Evolutionary conservation across 768 basidiomycete genomes (phyloP).

Genomic region (Lanmaoa rubissima): DNA sequence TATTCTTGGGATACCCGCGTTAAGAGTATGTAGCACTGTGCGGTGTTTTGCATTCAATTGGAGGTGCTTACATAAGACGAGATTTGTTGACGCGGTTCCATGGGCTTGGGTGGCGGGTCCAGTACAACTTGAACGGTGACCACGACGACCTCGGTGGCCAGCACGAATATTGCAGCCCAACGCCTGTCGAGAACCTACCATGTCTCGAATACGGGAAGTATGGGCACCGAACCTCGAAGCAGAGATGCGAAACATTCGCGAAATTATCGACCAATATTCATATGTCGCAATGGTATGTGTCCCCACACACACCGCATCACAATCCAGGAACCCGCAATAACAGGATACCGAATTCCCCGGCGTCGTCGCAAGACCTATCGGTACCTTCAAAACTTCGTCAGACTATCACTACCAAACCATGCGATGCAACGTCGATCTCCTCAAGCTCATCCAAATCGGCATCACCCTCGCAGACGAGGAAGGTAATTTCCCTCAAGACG

Average conservation of each 20-base stretch:
- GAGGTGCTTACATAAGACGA: conserved; percentile 28
- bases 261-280: conserved; percentile 85
- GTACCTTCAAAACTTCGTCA: conserved; percentile 91
- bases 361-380: conserved; percentile 96
- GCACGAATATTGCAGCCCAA: neutral
- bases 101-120: conserved; percentile 13
- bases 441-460: conserved; percentile 97
- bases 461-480: conserved; percentile 93
- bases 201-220: conserved; percentile 91
- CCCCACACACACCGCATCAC: neutral
- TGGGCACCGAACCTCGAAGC: conserved; percentile 92
- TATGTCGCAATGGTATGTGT: conserved; percentile 88
- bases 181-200: conserved; percentile 25
- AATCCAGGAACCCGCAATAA: neutral
- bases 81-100: conserved; percentile 19
- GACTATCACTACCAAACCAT: conserved; percentile 99
- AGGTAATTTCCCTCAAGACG: conserved; percentile 86
- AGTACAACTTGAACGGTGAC: conserved; percentile 13
- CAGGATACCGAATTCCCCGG: conserved; percentile 99
- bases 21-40: neutral
- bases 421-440: conserved; percentile 97
- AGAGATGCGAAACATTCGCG: conserved; percentile 88
- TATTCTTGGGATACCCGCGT: conserved; percentile 13
- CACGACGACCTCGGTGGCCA: conserved; percentile 19
- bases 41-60: neutral